phyloP scores from a whole-genome alignment of 2,329 filamentous ascomycete genomes.

The Epichloe sibirici region DNA sequence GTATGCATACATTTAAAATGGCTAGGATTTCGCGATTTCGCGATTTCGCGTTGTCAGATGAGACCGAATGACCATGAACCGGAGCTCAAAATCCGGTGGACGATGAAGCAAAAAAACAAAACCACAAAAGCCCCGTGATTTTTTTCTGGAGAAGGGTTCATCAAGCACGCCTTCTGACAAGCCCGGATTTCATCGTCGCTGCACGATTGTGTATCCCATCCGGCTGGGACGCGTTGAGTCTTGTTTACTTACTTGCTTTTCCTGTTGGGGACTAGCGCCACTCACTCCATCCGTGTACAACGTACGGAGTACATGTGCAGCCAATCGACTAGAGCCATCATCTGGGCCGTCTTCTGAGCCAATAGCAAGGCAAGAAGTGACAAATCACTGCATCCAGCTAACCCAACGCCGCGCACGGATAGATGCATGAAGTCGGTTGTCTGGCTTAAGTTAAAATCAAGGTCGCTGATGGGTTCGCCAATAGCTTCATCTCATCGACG shows the following conservation, averaged over 20 bases:
- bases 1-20: conserved; percentile 4
- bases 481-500: conserved; percentile 2
- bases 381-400: neutral
- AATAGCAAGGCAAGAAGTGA: neutral
- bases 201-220: neutral
- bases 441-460: neutral
- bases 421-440: conserved; percentile 3
- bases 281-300: neutral
- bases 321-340: neutral
- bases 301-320: neutral
- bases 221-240: conserved; percentile 15
- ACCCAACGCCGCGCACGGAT: conserved; percentile 1
- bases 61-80: neutral
- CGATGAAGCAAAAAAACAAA: too few species aligned
- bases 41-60: neutral
- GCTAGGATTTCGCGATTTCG: neutral
- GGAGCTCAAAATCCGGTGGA: neutral
- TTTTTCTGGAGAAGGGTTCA: neutral
- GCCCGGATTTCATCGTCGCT: neutral
- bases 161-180: neutral
- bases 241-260: conserved; percentile 34
- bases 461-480: neutral
- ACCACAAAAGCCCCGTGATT: too few species aligned
- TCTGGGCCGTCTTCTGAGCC: neutral
- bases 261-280: conserved; percentile 22